Evolutionary conservation across 345 rosid genomes (phyloP), one percentile per base, ranked within the genome.

Genomic region (Heritiera littoralis): DNA sequence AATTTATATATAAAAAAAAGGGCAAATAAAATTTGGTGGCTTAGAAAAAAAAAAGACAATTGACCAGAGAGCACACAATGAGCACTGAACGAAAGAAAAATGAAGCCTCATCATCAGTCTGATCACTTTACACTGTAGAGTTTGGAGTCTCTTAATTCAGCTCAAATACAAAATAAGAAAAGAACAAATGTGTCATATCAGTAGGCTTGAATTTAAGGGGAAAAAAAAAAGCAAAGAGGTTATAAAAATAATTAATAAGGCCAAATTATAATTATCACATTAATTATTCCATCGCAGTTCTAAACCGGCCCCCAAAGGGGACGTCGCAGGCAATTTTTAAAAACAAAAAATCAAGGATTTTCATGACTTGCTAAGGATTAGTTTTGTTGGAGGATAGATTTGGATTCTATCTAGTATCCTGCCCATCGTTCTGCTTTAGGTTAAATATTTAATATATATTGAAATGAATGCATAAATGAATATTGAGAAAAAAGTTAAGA

Each of bases 11-110:
- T 9, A 10, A 15, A 15, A 1, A 35, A 38, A 9, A 15, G 11
- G 43, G 18, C 14, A 35, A 64, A 64, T 35, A 3, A 35, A 35
- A 65, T 2, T 60, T 60, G 23, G 14, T 60, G 35, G 14, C 35
- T 10, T 7, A 3, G 13, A 59, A 20, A 4, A 23, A 20, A 23
- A 3, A 60, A 20, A 28, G 28, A 23, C 0, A 23, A 23, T 0
- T 11, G 7, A 9, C 20, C 14, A 9, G 9, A 17, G 40, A 41
- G 49, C 71, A 9, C 9, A 64, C 28, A 23, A 45, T 67, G 52
- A 32, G 72, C 72, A 43, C 72, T 67, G 7, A 67, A 41, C 43
- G 41, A 67, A 41, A 67, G 72, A 45, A 43, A 43, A 28, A 43
- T 18, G 52, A 41, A 67, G 3, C 32, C 35, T 67, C 52, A 67